These are phyloP conservation scores for Clonostachys rhizophaga DNA, from an alignment of 2,329 filamentous ascomycete species.

Conservation along the genomic window DNA sequence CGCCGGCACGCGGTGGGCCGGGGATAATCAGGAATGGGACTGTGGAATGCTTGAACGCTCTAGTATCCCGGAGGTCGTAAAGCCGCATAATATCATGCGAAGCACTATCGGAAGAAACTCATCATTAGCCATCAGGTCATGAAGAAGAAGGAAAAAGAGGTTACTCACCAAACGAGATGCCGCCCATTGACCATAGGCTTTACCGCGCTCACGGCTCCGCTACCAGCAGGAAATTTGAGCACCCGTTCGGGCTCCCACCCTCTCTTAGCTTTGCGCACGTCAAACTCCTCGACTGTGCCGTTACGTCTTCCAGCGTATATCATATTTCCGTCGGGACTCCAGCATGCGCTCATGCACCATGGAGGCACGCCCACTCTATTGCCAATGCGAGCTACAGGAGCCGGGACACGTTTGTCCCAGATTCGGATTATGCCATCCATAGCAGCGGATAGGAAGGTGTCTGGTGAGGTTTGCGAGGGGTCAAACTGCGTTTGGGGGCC, in stretches of 20 bases:
- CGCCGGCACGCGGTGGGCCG: conserved; percentile 75
- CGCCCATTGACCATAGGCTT: conserved; percentile 88
- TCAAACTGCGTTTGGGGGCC: not conserved
- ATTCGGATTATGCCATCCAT: conserved; percentile 87
- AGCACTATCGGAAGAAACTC: conserved; percentile 49
- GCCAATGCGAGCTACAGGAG: conserved; percentile 74
- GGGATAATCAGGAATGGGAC: conserved; percentile 97
- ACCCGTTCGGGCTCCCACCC: conserved; percentile 70
- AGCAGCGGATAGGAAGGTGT: conserved; percentile 82
- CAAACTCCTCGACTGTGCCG: conserved; percentile 91
- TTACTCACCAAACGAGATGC: conserved; percentile 71
- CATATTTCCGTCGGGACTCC: conserved; percentile 92
- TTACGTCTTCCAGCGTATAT: conserved; percentile 92
- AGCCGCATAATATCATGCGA: conserved; percentile 90
- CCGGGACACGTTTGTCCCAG: conserved; percentile 79
- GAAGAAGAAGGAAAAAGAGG: conserved; percentile 12
- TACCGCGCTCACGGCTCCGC: conserved; percentile 83
- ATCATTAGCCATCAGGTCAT: not conserved
- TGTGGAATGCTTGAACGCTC: conserved; percentile 64
- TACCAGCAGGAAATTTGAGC: conserved; percentile 85
- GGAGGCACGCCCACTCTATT: conserved; percentile 75
- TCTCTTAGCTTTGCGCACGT: conserved; percentile 66
- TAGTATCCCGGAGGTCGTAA: conserved; percentile 75
- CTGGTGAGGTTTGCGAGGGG: conserved; percentile 46
- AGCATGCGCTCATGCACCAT: conserved; percentile 97